Conservation (phyloP, 2,329 filamentous ascomycete genomes). For the Seiridium cupressi region DNA sequence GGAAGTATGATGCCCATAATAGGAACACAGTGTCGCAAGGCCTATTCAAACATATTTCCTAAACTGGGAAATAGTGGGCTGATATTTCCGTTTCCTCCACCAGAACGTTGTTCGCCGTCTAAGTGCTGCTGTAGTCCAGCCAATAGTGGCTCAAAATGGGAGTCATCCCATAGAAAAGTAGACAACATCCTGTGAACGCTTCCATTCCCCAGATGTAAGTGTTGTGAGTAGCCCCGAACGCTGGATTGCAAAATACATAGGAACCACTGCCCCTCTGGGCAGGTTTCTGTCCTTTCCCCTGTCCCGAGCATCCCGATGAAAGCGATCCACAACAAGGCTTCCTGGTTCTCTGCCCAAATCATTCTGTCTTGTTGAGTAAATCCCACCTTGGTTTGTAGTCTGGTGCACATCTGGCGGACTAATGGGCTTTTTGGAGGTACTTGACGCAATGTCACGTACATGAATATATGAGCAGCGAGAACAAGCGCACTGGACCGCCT, state of each 20-base stretch:
- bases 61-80: slow-evolving; percentile 6
- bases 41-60: slow-evolving; percentile 9
- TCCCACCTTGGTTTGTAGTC: neutral
- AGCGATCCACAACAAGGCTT: neutral
- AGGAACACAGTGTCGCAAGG: neutral
- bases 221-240: neutral
- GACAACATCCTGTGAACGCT: slow-evolving; percentile 6
- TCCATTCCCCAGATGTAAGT: neutral
- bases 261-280: neutral
- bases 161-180: slow-evolving; percentile 11
- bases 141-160: slow-evolving; percentile 9
- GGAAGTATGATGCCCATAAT: neutral
- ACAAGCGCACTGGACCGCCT: slow-evolving; percentile 7
- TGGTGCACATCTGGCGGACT: slow-evolving; percentile 8
- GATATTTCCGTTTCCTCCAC: too few species aligned
- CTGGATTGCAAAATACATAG: neutral
- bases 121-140: neutral
- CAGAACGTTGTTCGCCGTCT: too few species aligned
- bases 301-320: neutral
- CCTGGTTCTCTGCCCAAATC: neutral
- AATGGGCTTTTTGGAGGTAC: slow-evolving; percentile 5
- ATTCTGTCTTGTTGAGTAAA: neutral
- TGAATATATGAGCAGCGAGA: slow-evolving; percentile 10
- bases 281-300: neutral
- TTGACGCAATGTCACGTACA: slow-evolving; percentile 8